Evolutionary conservation across 1,284 basidiomycete genomes (phyloP), one percentile per base, ranked within the genome.

Genomic region (Ceratobasidium sp.): DNA sequence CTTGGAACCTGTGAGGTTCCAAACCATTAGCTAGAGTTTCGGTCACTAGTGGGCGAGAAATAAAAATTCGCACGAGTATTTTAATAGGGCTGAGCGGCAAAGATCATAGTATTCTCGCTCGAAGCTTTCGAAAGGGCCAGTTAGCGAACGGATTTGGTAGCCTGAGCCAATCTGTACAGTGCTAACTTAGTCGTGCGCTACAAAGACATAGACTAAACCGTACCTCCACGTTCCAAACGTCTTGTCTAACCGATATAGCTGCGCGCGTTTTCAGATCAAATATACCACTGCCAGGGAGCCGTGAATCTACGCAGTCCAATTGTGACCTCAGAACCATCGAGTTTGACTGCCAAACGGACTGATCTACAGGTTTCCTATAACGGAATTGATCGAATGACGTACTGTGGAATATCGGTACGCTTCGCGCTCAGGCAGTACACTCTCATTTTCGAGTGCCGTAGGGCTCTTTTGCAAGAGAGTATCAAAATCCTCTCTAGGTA

Each of bases 201-300:
- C 39, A 8, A 34, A 21, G 14, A 21, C 30, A 34, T 34, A 28
- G 53, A 43, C n/a, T 36, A 26, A 41, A 39, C 26, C 82, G 50
- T 72, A 92, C 92, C 80, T 90, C 85, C 78, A 89, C 93, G 79
- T 98, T 98, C 62, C 94, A 84, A 9, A 92, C 82, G 80, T 99
- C 96, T 77, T 92, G 84, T 4, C 97, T 89, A 58, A 98, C 90
- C 0, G 94, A 89, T 41, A 94, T 81, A 43, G 89, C 92, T 0
- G 96, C 96, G 48, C 96, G 87, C 0, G 97, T 98, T 81, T 99
- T 99, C 80, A 99, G 90, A 79, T 99, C 97, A 77, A 99, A 99
- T 0, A 97, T 90, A 30, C 93, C 94, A 0, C 89, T 90, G 0
- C 95, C 94, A 0, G 96, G 96, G 21, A 99, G 81, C 36, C 92